A percentile compares a stretch with the other conserved stretches of the same genome.
Conservation (phyloP, 306 rosid species). For the Arachis stenosperma region DNA sequence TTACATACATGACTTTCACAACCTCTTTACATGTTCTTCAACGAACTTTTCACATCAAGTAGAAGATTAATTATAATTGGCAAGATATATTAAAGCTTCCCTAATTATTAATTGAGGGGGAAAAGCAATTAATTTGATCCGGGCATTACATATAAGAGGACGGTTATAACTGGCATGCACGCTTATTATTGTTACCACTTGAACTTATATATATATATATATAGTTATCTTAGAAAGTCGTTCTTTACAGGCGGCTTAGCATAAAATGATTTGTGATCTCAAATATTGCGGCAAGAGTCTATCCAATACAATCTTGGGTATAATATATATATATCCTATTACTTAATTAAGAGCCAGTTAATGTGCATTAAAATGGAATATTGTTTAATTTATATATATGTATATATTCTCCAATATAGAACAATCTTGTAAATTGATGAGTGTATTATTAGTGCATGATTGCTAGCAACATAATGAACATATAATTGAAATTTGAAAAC, state of each 20-base stretch:
- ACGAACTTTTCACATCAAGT: not conserved
- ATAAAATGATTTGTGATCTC: conserved; percentile 23
- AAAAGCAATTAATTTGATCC: not conserved
- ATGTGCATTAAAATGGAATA: not conserved
- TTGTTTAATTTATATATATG: not conserved
- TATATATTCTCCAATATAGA: not conserved
- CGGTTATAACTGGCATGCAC: not conserved
- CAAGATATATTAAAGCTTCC: not conserved
- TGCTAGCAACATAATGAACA: not conserved
- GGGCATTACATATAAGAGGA: conserved; percentile 7
- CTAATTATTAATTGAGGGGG: not conserved
- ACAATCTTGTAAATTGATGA: too few relatives aligned
- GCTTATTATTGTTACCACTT: conserved; percentile 18
- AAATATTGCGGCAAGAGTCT: not conserved
- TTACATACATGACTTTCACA: not conserved
- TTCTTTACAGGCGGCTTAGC: conserved; percentile 2
- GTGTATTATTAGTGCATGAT: conserved; percentile 1
- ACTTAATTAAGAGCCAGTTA: not conserved
- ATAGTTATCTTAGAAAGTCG: not conserved
- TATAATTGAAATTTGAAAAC: conserved; percentile 25
- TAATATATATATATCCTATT: not conserved
- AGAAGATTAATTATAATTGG: not conserved
- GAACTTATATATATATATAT: not conserved
- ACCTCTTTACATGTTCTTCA: conserved; percentile 27
- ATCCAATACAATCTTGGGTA: not conserved